A percentile compares a stretch with the other conserved stretches of the same genome.
phyloP scores from a whole-genome alignment of 345 rosid genomes.

The Aegle marmelos region DNA sequence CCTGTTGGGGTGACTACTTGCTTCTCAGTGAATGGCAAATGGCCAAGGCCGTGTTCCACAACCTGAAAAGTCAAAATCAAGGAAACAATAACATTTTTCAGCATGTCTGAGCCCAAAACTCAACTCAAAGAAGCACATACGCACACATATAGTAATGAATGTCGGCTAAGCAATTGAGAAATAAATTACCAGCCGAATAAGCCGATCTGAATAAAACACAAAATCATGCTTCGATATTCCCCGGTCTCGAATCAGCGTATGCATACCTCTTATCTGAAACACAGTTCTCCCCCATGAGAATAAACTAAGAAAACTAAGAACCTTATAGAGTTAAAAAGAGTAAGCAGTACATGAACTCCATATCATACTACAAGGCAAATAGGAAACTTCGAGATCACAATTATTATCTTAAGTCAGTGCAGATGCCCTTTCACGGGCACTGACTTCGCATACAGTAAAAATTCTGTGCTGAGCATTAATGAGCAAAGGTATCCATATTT shows the following conservation, averaged over 20 bases:
- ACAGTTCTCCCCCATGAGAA: slow-evolving; percentile 23
- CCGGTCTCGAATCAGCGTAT: slow-evolving; percentile 91
- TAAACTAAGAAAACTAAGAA: neutral
- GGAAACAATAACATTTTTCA: slow-evolving; percentile 14
- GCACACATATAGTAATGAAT: neutral
- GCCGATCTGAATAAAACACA: slow-evolving; percentile 95
- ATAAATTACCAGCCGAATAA: slow-evolving; percentile 78
- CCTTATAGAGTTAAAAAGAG: neutral
- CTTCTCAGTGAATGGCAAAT: slow-evolving; percentile 94
- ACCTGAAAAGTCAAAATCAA: slow-evolving; percentile 52
- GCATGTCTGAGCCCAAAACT: neutral
- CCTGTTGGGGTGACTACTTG: slow-evolving; percentile 97
- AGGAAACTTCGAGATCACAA: neutral
- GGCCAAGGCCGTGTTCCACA: slow-evolving; percentile 97
- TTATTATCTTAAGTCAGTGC: neutral
- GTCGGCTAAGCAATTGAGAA: slow-evolving; percentile 7
- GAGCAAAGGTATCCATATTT: neutral
- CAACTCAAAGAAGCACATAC: neutral
- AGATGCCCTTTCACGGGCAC: neutral
- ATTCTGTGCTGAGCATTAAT: neutral
- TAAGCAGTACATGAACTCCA: neutral
- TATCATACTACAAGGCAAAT: neutral
- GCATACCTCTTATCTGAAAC: slow-evolving; percentile 96
- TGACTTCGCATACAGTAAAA: neutral
- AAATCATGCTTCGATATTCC: slow-evolving; percentile 98